These are phyloP conservation scores for Tephrocybe sp. DNA, from an alignment of 768 basidiomycete species.

Conservation along the genomic window DNA sequence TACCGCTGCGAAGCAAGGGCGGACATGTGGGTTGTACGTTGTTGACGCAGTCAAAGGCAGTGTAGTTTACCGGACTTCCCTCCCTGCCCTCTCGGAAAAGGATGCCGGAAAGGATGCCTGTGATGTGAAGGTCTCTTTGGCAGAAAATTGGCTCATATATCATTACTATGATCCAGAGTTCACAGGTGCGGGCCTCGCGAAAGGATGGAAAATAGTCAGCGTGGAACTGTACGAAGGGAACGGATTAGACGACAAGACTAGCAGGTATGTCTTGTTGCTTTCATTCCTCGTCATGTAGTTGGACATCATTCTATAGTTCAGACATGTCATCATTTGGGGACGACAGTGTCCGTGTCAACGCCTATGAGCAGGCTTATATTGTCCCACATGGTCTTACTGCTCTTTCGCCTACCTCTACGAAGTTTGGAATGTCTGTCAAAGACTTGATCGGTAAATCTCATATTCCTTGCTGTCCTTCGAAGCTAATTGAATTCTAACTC, in stretches of 20 bases:
- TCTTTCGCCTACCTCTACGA: slow-evolving; percentile 74
- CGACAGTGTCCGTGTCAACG: slow-evolving; percentile 49
- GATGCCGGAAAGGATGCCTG: slow-evolving; percentile 36
- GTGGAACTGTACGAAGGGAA: slow-evolving; percentile 89
- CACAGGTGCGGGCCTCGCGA: slow-evolving; percentile 44
- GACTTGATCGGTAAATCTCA: slow-evolving; percentile 83
- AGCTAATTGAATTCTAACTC: background rate
- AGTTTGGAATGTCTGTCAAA: slow-evolving; percentile 83
- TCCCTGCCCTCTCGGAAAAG: slow-evolving; percentile 39
- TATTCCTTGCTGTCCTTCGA: background rate
- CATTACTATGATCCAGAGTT: slow-evolving; percentile 70
- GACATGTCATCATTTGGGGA: slow-evolving; percentile 47
- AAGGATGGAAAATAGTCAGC: slow-evolving; percentile 71
- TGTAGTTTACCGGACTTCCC: slow-evolving; percentile 60
- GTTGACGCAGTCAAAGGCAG: slow-evolving; percentile 81
- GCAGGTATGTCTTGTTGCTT: slow-evolving; percentile 60
- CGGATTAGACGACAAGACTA: slow-evolving; percentile 61
- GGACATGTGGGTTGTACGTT: slow-evolving; percentile 64
- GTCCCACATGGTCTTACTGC: slow-evolving; percentile 69
- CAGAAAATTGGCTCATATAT: slow-evolving; percentile 94
- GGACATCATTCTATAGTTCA: slow-evolving; percentile 27
- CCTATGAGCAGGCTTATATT: slow-evolving; percentile 67
- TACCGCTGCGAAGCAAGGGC: slow-evolving; percentile 10
- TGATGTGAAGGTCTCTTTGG: slow-evolving; percentile 64
- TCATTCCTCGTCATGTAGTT: background rate